Base-by-base conservation (phyloP, 2,329 filamentous ascomycete genomes). In the Colletotrichum sp. region DNA sequence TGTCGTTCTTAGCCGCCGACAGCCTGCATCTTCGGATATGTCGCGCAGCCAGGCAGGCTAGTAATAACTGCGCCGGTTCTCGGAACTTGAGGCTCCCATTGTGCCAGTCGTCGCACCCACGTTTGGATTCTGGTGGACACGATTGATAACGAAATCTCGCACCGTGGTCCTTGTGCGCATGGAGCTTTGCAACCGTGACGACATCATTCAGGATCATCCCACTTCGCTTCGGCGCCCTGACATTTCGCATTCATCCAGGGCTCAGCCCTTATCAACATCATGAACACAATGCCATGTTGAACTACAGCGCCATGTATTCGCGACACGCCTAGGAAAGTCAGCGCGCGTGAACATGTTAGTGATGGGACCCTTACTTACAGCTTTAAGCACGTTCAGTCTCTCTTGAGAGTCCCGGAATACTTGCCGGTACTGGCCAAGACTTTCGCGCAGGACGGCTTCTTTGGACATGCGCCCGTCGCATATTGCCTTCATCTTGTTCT, bases 401-500 rank as follows among this genome's bases (percentile, higher is more conserved):
- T 94, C 92, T 80, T 93, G 91, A 2, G 95, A 96, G 81, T 96
- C 94, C 79, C 94, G 88, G 85, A 96, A 99, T 16, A 98, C 95
- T 69, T 93, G 92, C 67, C 93, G 92, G 84, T 98, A 99, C 87
- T 97, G 95, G 76, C 93, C 91, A 72, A 99, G 88, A 82, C 94
- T 98, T 83, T 98, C 93, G 71, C 93, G 90, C 57, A 99, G 90
- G 63, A 99, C 95, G 25, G 91, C 90, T 70, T 91, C 90, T 81
- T 92, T 93, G 39, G 93, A 94, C 78, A 92, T 94, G 68, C 91
- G 92, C 30, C 97, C 97, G 75, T 96, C 96, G 85, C 97, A 98
- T 73, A 99, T 98, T 74, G 95, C 95, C 83, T 96, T 97, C 96
- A 99, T 98, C 83, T 96, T 95, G 77, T 95, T 87, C 85, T 99